A percentile compares a stretch with the other conserved stretches of the same genome.
These are phyloP conservation scores for Narthecium ossifragum DNA, from an alignment of 106 monocot genomes.

Conservation along the genomic window DNA sequence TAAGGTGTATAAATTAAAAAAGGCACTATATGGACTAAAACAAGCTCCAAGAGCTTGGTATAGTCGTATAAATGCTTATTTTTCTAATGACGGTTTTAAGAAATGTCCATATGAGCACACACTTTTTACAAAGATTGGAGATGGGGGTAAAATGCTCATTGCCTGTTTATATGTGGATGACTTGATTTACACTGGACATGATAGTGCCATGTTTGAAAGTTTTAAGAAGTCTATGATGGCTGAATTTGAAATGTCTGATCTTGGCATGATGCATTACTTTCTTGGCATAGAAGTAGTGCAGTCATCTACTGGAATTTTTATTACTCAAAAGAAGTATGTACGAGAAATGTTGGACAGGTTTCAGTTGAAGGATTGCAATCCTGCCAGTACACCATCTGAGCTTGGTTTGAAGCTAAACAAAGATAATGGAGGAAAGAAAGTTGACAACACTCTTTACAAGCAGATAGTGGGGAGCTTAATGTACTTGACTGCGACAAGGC, in stretches of 20 bases:
- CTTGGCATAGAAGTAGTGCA: conserved; percentile 4
- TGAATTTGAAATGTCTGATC: conserved; percentile 12
- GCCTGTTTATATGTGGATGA: conserved; percentile 22
- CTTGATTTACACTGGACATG: conserved; percentile 11
- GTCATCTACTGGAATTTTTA: conserved; percentile 3
- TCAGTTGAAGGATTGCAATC: conserved; percentile 11
- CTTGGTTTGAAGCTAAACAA: conserved; percentile 2
- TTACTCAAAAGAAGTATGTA: conserved; percentile 2
- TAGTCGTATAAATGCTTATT: conserved; percentile 6
- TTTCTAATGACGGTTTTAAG: conserved; percentile 4
- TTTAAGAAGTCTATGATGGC: conserved; percentile 15
- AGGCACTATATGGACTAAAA: conserved; percentile 18
- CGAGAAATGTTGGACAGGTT: conserved; percentile 3
- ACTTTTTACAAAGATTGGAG: conserved; percentile 8
- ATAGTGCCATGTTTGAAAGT: conserved; percentile 5
- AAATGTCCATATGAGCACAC: conserved; percentile 17
- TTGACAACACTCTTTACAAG: conserved; percentile 14
- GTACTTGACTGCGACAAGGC: conserved; percentile 13
- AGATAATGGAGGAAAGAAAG: not conserved
- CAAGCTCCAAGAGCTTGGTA: conserved; percentile 15
- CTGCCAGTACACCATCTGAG: not conserved
- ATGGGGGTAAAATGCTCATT: not conserved
- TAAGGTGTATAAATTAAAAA: conserved; percentile 16
- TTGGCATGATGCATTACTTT: conserved; percentile 7
- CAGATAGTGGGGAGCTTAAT: conserved; percentile 13